A percentile compares a stretch with the other conserved stretches of the same genome.
phyloP scores from a whole-genome alignment of 371 early-diverging fungal genomes.

The Thermomucor indicae-seudaticae region DNA sequence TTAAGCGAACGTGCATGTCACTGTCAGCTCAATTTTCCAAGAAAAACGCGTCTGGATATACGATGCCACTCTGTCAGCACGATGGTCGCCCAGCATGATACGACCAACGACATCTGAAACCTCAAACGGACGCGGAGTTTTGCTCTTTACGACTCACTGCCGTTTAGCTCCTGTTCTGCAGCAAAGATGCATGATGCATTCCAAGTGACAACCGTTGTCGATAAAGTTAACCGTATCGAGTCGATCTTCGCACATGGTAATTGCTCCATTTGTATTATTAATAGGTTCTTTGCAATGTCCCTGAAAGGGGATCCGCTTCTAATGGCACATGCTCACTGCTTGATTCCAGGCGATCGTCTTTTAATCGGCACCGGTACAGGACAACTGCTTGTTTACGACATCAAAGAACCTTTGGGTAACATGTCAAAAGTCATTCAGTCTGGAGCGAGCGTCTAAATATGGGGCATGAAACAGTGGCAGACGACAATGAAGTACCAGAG shows the following conservation, averaged over 20 bases:
- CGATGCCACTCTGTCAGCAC: too few relatives aligned
- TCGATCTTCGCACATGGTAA: conserved; percentile 65
- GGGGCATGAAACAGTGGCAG: conserved; percentile 31
- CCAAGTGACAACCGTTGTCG: conserved; percentile 65
- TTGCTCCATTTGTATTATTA: neutral
- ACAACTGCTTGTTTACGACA: conserved; percentile 66
- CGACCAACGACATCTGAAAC: too few relatives aligned
- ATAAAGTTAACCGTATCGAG: conserved; percentile 57
- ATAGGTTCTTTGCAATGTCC: too few relatives aligned
- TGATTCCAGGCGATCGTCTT: conserved; percentile 61
- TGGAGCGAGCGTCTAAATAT: neutral
- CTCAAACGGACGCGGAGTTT: too few relatives aligned
- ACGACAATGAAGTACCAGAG: conserved; percentile 44
- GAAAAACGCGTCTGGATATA: too few relatives aligned
- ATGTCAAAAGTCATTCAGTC: neutral
- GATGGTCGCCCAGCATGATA: too few relatives aligned
- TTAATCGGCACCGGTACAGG: conserved; percentile 71
- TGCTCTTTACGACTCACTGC: conserved; percentile 1
- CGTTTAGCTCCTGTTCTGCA: neutral
- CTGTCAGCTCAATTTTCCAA: too few relatives aligned
- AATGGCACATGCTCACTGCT: neutral
- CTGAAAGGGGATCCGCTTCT: too few relatives aligned
- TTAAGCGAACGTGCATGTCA: too few relatives aligned
- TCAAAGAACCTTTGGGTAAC: conserved; percentile 60
- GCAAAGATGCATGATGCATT: conserved; percentile 63